Percentiles rank a stretch among this genome's conserved stretches.
These are phyloP conservation scores for Jamesozyma jinghongensis DNA, from an alignment of 805 yeast species.

Conservation along the genomic window DNA sequence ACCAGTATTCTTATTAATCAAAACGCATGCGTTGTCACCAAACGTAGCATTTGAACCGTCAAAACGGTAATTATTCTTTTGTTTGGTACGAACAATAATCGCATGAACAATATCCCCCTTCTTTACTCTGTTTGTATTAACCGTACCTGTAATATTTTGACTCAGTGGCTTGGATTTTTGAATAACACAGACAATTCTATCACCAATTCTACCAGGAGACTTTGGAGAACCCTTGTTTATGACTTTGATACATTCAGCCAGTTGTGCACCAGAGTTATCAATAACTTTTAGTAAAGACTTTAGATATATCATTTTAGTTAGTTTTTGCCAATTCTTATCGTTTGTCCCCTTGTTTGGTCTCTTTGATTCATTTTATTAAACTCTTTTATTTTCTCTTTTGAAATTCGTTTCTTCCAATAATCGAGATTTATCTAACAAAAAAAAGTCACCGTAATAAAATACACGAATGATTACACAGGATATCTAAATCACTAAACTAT, in stretches of 20 bases:
- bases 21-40: constrained; percentile 95
- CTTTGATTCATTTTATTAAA: no score
- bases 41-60: constrained; percentile 84
- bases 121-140: constrained; percentile 72
- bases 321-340: background rate
- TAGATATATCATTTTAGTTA: constrained; percentile 63
- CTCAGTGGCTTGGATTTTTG: constrained; percentile 79
- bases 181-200: constrained; percentile 87
- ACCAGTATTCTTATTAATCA: constrained; percentile 75
- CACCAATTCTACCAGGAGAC: constrained; percentile 80
- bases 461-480: background rate
- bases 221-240: constrained; percentile 73
- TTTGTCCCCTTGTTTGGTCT: no score
- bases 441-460: background rate
- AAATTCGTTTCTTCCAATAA: background rate
- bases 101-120: constrained; percentile 96
- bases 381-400: no score
- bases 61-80: constrained; percentile 55
- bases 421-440: background rate
- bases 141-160: constrained; percentile 61
- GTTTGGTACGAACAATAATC: constrained; percentile 87
- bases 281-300: constrained; percentile 83
- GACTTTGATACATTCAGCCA: constrained; percentile 94
- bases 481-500: background rate
- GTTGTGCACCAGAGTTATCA: constrained; percentile 91